Conservation (phyloP, 2,329 filamentous ascomycete genomes). For the Furcasterigmium furcatum region DNA sequence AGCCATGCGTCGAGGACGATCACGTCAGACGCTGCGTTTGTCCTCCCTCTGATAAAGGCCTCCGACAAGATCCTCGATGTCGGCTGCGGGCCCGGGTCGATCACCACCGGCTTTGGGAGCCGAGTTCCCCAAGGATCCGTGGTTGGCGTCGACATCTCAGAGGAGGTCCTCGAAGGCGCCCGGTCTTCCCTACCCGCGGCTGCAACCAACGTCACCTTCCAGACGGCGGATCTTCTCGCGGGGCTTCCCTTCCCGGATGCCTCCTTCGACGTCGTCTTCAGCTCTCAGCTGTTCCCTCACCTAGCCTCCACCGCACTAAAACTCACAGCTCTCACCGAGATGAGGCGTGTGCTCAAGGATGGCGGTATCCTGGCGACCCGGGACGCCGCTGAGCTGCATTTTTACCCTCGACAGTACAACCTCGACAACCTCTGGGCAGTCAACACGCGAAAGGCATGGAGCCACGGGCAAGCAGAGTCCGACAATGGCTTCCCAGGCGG, state of each 20-base stretch:
- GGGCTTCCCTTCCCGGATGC: constrained; percentile 33
- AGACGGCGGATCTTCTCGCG: constrained; percentile 27
- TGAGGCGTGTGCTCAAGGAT: constrained; percentile 37
- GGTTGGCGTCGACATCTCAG: constrained; percentile 33
- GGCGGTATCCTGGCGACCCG: constrained; percentile 36
- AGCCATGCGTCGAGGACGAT: constrained; percentile 38
- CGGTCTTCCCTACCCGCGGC: constrained; percentile 11
- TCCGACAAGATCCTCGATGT: constrained; percentile 39
- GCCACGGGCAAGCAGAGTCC: constrained; percentile 14
- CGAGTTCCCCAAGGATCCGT: constrained; percentile 34
- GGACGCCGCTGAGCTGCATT: constrained; percentile 22
- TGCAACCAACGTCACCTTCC: constrained; percentile 22
- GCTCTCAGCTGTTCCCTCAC: constrained; percentile 39
- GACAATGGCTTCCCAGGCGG: constrained; percentile 8
- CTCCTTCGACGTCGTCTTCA: constrained; percentile 38
- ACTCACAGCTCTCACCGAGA: constrained; percentile 30
- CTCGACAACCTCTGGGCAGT: constrained; percentile 24
- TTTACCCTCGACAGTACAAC: constrained; percentile 22
- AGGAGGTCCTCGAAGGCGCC: constrained; percentile 25
- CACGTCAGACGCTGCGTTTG: constrained; percentile 37
- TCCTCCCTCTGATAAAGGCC: constrained; percentile 35
- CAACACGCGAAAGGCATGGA: constrained; percentile 14
- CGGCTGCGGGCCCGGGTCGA: constrained; percentile 46
- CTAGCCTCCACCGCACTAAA: constrained; percentile 25
- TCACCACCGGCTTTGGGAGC: constrained; percentile 38